Conservation (phyloP, 257 asterid genomes). For the Jacaranda mimosifolia region DNA sequence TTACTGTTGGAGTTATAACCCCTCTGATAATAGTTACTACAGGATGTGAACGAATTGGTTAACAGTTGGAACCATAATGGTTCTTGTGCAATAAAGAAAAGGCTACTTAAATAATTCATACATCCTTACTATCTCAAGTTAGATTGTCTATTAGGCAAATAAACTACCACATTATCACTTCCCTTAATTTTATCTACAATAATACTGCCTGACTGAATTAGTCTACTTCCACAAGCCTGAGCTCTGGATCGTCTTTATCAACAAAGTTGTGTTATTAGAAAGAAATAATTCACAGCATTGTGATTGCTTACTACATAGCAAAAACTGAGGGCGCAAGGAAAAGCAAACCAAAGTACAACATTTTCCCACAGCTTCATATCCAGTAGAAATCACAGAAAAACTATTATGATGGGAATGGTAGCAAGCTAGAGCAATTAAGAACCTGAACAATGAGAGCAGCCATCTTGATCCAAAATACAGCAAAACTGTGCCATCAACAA, state of each 20-base stretch:
- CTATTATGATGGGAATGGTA: too few species aligned
- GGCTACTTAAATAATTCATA: background rate
- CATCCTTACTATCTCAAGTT: background rate
- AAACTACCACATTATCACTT: background rate
- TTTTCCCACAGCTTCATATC: background rate
- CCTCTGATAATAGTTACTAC: conserved; percentile 18
- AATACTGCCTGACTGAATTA: too few species aligned
- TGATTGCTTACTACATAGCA: background rate
- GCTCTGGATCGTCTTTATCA: too few species aligned
- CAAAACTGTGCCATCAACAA: background rate
- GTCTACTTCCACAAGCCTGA: too few species aligned
- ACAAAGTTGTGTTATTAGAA: background rate
- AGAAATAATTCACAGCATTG: conserved; percentile 14
- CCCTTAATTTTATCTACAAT: too few species aligned
- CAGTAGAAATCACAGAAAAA: background rate
- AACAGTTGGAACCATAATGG: conserved; percentile 32
- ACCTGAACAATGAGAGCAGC: background rate
- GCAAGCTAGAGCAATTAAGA: too few species aligned
- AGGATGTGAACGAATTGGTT: conserved; percentile 32
- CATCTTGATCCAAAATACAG: background rate
- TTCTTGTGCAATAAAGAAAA: conserved; percentile 27
- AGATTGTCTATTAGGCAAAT: background rate
- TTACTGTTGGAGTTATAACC: conserved; percentile 13
- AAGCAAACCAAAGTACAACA: background rate
- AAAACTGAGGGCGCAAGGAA: background rate